Evolutionary conservation across 768 basidiomycete genomes (phyloP), one percentile per base, ranked within the genome.

Genomic region (Amanita exitialis): DNA sequence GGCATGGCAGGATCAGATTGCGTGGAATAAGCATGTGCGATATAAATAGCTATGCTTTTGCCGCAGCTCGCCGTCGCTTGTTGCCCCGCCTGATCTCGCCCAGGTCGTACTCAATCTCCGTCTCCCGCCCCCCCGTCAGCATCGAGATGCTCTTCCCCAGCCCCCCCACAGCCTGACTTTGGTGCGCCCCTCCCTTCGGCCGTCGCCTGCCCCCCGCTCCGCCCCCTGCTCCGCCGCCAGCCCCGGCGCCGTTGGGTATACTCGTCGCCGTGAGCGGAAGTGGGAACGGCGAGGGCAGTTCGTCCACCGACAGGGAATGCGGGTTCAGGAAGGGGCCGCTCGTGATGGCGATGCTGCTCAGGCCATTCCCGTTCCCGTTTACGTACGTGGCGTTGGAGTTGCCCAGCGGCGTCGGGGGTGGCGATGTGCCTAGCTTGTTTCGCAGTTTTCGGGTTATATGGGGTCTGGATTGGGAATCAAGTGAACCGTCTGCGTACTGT

Each of bases 391-490:
- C 27, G 10, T 32, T 36, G 8, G 69, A 59, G 8, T 65, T 66
- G 21, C 72, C 71, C 30, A 81, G 74, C 2, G 85, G 84, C 10
- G 86, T 87, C 5, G 86, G 82, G 0, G 87, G 87, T 35, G 88
- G 88, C 0, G 87, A 86, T 1, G 82, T 82, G 15, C 83, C 80
- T 27, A 86, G 63, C 62, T 88, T 90, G 66, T 90, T 90, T 44
- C 88, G 81, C 30, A 90, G 75, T 62, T 90, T 91, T 48, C 88
- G 81, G 13, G 89, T 90, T 58, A 89, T 80, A 58, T 89, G 87
- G 21, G 84, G 79, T 38, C 88, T 78, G 10, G 80, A 83, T 61
- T 88, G 84, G 2, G 82, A 73, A 62, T 91, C 89, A 36, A 90
- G 71, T 3, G 80, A 75, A 21, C 82, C 76, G 58, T 91, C 88